These are phyloP conservation scores for Fusarium devonianum DNA, from an alignment of 2,329 filamentous ascomycete species.

Conservation along the genomic window DNA sequence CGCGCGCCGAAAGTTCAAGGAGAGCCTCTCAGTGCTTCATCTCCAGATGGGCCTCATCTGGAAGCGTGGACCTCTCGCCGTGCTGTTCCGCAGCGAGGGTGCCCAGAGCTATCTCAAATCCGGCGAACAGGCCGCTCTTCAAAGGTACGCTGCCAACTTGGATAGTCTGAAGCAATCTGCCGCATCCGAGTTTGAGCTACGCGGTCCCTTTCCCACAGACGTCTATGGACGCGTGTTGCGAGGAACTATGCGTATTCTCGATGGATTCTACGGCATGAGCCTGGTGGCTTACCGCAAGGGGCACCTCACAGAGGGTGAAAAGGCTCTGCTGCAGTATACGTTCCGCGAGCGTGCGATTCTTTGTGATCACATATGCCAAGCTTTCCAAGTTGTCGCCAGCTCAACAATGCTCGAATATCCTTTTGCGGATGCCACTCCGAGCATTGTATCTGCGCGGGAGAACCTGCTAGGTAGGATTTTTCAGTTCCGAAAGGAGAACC, in stretches of 20 bases:
- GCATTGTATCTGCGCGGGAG: constrained; percentile 81
- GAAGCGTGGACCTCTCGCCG: constrained; percentile 87
- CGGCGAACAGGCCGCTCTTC: constrained; percentile 12
- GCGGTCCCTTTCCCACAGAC: constrained; percentile 81
- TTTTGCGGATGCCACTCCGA: constrained; percentile 85
- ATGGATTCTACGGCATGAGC: constrained; percentile 96
- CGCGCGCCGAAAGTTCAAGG: constrained; percentile 84
- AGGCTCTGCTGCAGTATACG: constrained; percentile 79
- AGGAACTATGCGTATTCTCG: constrained; percentile 82
- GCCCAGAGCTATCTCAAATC: constrained; percentile 71
- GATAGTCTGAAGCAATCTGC: constrained; percentile 77
- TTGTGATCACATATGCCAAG: constrained; percentile 88
- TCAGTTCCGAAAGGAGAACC: constrained; percentile 79
- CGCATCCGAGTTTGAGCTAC: constrained; percentile 83
- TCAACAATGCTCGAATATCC: constrained; percentile 95
- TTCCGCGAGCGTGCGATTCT: constrained; percentile 79
- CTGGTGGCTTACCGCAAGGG: constrained; percentile 85
- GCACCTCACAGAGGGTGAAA: constrained; percentile 79
- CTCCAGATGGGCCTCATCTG: constrained; percentile 94
- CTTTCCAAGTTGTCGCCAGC: constrained; percentile 84
- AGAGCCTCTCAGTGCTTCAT: constrained; percentile 87
- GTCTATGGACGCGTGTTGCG: constrained; percentile 77
- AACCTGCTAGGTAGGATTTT: constrained; percentile 86
- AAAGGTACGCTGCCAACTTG: constrained; percentile 63
- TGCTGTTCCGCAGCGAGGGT: constrained; percentile 67